These are phyloP conservation scores for Komagataella ulmi DNA, from an alignment of 805 yeast species.

Conservation along the genomic window DNA sequence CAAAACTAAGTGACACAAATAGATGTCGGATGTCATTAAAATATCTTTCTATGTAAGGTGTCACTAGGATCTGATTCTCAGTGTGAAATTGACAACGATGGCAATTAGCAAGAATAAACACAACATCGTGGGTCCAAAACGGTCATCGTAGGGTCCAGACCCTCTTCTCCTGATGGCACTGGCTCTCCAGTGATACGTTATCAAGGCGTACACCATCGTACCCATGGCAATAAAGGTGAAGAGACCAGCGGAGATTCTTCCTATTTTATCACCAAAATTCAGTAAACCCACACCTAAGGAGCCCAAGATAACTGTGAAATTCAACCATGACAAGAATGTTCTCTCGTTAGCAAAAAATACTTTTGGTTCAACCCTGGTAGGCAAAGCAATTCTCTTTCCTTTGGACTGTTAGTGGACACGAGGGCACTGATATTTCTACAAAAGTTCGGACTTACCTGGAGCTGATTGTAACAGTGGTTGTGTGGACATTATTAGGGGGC, in stretches of 20 bases:
- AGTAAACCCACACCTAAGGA: constrained; percentile 92
- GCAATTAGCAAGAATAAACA: constrained; percentile 90
- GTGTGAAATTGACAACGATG: constrained; percentile 80
- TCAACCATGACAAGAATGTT: constrained; percentile 95
- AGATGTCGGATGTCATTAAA: constrained; percentile 8
- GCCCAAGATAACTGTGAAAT: constrained; percentile 96
- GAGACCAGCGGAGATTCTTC: constrained; percentile 84
- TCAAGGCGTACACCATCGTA: constrained; percentile 90
- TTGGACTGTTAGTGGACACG: constrained; percentile 6
- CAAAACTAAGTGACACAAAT: constrained; percentile 3
- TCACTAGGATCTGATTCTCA: constrained; percentile 51
- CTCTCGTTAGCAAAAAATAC: constrained; percentile 98
- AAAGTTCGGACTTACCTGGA: constrained; percentile 36
- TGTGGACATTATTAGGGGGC: constrained; percentile 36
- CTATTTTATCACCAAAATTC: constrained; percentile 91
- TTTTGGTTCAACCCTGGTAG: constrained; percentile 97
- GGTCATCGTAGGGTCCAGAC: constrained; percentile 97
- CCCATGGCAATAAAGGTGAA: constrained; percentile 96
- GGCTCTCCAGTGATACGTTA: constrained; percentile 99
- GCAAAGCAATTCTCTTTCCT: constrained; percentile 89
- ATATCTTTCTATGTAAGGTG: neutral
- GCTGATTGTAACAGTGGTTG: constrained; percentile 63
- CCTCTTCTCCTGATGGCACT: constrained; percentile 97
- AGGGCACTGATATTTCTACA: constrained; percentile 2
- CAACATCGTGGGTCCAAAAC: constrained; percentile 96